A percentile compares a stretch with the other conserved stretches of the same genome.
Conservation (phyloP, 805 yeast species). For the Metschnikowia orientalis region DNA sequence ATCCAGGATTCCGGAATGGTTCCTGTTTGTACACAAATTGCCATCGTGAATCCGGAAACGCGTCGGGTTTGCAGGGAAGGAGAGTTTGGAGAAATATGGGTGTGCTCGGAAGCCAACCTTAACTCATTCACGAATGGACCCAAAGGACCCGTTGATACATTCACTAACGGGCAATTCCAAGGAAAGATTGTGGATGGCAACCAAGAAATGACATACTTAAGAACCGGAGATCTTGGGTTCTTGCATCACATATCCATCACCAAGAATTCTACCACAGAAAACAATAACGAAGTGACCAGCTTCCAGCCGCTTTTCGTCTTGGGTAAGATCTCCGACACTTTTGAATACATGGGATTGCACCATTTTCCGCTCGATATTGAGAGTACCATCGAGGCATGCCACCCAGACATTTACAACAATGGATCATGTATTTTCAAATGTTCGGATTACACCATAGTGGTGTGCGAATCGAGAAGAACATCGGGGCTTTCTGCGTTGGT, state of each 20-base stretch:
- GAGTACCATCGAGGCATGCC: constrained; percentile 43
- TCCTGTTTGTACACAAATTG: constrained; percentile 89
- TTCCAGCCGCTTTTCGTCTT: constrained; percentile 80
- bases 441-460: constrained; percentile 71
- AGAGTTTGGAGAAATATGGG: constrained; percentile 97
- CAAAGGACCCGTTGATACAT: constrained; percentile 47
- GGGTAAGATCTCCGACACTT: constrained; percentile 80
- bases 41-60: constrained; percentile 94
- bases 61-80: constrained; percentile 73
- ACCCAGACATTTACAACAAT: constrained; percentile 53
- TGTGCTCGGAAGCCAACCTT: constrained; percentile 80
- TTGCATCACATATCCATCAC: constrained; percentile 63
- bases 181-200: constrained; percentile 66
- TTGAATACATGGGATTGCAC: constrained; percentile 86
- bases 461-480: constrained; percentile 58
- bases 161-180: constrained; percentile 48
- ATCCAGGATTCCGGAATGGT: constrained; percentile 95
- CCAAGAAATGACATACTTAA: constrained; percentile 57
- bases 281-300: constrained; percentile 22
- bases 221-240: constrained; percentile 96
- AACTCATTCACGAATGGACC: constrained; percentile 54
- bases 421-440: constrained; percentile 71
- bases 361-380: constrained; percentile 87
- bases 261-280: constrained; percentile 36
- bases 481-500: constrained; percentile 65